Evolutionary conservation across 257 asterid genomes (phyloP).

Genomic region (Solanum rostratum): DNA sequence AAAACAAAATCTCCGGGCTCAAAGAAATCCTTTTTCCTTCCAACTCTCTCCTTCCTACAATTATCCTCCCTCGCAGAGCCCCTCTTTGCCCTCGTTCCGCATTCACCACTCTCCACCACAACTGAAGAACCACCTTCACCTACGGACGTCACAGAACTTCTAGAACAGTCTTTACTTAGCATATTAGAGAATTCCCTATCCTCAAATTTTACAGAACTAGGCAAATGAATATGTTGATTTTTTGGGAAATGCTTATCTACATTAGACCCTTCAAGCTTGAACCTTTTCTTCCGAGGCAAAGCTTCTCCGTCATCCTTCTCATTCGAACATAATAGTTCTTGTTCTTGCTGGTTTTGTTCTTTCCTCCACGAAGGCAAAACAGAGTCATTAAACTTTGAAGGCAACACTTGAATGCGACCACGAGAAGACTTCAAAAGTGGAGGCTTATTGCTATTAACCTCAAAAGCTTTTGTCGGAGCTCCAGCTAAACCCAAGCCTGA

Average conservation of each 20-base stretch:
- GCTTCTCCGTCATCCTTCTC: slow-evolving; percentile 4
- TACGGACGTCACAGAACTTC: slow-evolving; percentile 45
- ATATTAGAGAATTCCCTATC: neutral
- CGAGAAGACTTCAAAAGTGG: slow-evolving; percentile 69
- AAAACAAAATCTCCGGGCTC: slow-evolving; percentile 46
- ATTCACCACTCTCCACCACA: slow-evolving; percentile 25
- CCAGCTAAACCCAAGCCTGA: neutral
- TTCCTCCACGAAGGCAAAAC: slow-evolving; percentile 63
- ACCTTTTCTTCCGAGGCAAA: slow-evolving; percentile 23
- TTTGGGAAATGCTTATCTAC: neutral
- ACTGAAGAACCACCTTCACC: slow-evolving; percentile 35
- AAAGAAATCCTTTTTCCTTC: slow-evolving; percentile 42
- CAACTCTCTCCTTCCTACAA: slow-evolving; percentile 21
- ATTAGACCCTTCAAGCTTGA: slow-evolving; percentile 25
- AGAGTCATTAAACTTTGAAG: slow-evolving; percentile 47
- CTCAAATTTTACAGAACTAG: neutral
- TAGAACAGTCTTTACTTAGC: slow-evolving; percentile 14
- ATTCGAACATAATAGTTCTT: slow-evolving; percentile 15
- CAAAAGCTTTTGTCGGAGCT: neutral
- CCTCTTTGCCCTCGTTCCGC: neutral
- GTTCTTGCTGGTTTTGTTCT: slow-evolving; percentile 20
- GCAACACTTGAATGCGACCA: slow-evolving; percentile 62
- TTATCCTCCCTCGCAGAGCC: slow-evolving; percentile 15
- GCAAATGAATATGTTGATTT: neutral
- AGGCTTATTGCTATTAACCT: slow-evolving; percentile 18